Base-by-base conservation (phyloP, 176 grass and related monocot genomes). In the Carex cristatella region DNA sequence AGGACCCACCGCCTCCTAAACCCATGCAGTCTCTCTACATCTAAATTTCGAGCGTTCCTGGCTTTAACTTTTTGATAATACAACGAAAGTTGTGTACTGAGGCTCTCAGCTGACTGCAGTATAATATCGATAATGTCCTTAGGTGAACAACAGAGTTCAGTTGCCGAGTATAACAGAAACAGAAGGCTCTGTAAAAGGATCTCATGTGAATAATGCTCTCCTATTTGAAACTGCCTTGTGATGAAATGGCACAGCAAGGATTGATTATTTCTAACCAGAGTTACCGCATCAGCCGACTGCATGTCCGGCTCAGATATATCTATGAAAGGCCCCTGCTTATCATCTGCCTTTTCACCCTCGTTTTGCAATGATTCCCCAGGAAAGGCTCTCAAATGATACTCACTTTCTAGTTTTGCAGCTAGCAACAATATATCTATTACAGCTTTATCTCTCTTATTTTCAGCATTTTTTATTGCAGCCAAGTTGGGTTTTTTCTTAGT, bases 191-290 rank as follows among this genome's bases (percentile, higher is more conserved):
- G 92, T 33, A 98, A 84, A 75, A 94, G 95, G 79, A 93, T 90
- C 91, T 98, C 92, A 89, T 90, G 87, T 67, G 88, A 83, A 27
- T 65, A 88, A 55, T 90, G 87, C 10, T 87, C 85, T 82, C 92
- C 89, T 79, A 89, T 91, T 91, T 72, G 79, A 74, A 98, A 93
- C 79, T 93, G 92, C 69, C 86, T 90, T 57, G 89, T 67, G 76
- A 98, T 87, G 62, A 98, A 98, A n/a, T 81, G 84, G 75, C 86
- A 93, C 68, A 98, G 86, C 86, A 92, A 87, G 88, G 82, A 82
- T 55, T 98, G 95, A 75, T 94, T 94, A 88, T 92, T 91, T 87
- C 95, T 89, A n/a, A 98, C 92, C 83, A 98, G 90, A 86, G 95
- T 98, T 86, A 98, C 83, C 73, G 93, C 92, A 86, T 98, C 95